Conservation (phyloP, 345 rosid species). For the Firmiana major region DNA sequence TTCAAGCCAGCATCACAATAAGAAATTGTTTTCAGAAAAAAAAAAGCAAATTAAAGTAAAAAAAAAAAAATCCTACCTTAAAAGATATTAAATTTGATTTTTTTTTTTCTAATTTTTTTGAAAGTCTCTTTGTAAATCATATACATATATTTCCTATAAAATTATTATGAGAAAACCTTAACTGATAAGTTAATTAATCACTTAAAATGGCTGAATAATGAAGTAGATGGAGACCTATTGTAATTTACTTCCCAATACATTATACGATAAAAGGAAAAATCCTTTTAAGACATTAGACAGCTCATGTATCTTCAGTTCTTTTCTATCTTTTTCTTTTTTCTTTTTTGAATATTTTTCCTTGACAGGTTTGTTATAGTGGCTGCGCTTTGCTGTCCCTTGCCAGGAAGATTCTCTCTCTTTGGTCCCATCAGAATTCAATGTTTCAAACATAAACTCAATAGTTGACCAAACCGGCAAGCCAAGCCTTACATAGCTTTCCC, state of each 20-base stretch:
- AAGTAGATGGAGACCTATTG: too few species aligned
- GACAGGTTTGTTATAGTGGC: background rate
- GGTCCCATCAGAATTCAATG: background rate
- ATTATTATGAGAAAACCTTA: too few species aligned
- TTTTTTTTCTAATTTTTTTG: background rate
- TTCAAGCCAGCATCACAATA: too few species aligned
- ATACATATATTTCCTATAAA: too few species aligned
- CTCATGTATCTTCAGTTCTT: background rate
- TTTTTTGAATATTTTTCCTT: background rate
- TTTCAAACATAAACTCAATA: background rate
- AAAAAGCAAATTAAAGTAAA: background rate
- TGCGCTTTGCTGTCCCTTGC: background rate
- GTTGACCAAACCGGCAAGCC: slow-evolving; percentile 9
- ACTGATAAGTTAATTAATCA: too few species aligned
- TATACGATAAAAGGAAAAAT: background rate
- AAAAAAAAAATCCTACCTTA: too few species aligned
- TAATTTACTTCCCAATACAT: too few species aligned
- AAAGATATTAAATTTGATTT: background rate
- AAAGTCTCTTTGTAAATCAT: background rate
- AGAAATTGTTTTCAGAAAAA: too few species aligned
- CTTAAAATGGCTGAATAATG: too few species aligned
- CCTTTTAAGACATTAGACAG: background rate
- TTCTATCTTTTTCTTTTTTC: too few species aligned
- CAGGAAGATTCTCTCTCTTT: background rate
- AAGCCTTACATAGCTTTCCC: background rate